These are phyloP conservation scores for Cnidoscolus chayamansa DNA, from an alignment of 441 rosid genomes.

Conservation along the genomic window DNA sequence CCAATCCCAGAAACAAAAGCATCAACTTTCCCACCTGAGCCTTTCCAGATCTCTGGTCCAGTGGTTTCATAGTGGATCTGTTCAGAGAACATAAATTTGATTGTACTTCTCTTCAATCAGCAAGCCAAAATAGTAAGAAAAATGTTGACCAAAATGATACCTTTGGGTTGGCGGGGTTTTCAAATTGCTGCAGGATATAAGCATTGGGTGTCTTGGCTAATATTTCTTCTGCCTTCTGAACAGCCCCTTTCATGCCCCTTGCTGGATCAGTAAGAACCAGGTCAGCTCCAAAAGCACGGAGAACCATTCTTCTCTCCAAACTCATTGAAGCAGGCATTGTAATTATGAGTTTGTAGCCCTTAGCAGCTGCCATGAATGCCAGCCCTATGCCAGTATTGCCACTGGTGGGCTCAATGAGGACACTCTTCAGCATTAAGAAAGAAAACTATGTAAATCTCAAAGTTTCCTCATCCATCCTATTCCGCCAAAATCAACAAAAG, in stretches of 20 bases:
- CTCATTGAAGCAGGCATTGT: conserved; percentile 68
- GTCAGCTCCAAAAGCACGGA: conserved; percentile 64
- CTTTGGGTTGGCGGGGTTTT: conserved; percentile 68
- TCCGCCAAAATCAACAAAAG: not conserved
- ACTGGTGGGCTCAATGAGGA: conserved; percentile 53
- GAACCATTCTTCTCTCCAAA: conserved; percentile 60
- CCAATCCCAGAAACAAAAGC: conserved; percentile 69
- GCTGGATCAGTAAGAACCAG: conserved; percentile 57
- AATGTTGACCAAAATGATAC: conserved; percentile 29
- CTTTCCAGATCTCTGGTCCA: conserved; percentile 66
- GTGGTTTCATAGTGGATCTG: conserved; percentile 64
- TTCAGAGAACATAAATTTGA: conserved; percentile 10
- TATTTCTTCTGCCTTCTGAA: conserved; percentile 59
- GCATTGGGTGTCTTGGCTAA: conserved; percentile 46
- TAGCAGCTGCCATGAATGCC: conserved; percentile 69
- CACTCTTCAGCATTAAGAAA: conserved; percentile 34
- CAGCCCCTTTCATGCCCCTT: conserved; percentile 50
- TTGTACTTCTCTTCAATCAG: conserved; percentile 6
- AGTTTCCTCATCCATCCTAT: not conserved
- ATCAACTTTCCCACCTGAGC: conserved; percentile 59
- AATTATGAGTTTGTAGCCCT: conserved; percentile 55
- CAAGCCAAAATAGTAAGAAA: not conserved
- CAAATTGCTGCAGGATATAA: conserved; percentile 50
- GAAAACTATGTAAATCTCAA: not conserved
- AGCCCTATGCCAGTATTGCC: conserved; percentile 64